These are phyloP conservation scores for Lipomyces sp. DNA, from an alignment of 805 yeast genomes.

Conservation along the genomic window DNA sequence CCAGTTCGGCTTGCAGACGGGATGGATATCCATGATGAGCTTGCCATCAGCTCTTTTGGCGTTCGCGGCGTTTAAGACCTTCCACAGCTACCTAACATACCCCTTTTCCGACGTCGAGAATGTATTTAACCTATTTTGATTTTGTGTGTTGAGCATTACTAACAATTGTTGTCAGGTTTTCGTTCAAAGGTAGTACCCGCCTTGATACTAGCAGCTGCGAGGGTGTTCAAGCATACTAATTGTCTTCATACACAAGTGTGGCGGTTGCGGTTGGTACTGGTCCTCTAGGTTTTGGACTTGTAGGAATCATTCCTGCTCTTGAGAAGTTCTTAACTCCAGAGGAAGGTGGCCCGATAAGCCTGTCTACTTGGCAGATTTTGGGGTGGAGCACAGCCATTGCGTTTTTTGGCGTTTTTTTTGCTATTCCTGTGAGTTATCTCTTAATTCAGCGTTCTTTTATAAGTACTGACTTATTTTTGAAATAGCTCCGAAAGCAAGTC, in stretches of 20 bases:
- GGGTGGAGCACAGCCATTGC: conserved; percentile 86
- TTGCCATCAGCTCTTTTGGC: conserved; percentile 89
- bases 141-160: neutral
- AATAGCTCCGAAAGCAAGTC: conserved; percentile 68
- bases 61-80: conserved; percentile 70
- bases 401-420: conserved; percentile 93
- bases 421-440: conserved; percentile 55
- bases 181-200: conserved; percentile 27
- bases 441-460: neutral
- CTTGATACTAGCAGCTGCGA: too few relatives aligned
- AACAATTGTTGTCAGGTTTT: conserved; percentile 22
- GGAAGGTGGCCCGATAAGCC: conserved; percentile 56
- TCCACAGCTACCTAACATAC: conserved; percentile 36
- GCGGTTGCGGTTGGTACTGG: conserved; percentile 98
- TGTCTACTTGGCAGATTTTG: conserved; percentile 53
- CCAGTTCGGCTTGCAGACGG: conserved; percentile 95
- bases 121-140: conserved; percentile 45
- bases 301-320: conserved; percentile 93
- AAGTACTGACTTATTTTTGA: neutral
- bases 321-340: conserved; percentile 78
- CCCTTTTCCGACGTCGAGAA: conserved; percentile 88
- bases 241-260: conserved; percentile 48
- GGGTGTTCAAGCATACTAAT: too few relatives aligned
- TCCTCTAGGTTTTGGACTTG: conserved; percentile 90
- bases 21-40: conserved; percentile 99